Evolutionary conservation across 306 rosid species (phyloP).

Genomic region (Potentilla sterilis): DNA sequence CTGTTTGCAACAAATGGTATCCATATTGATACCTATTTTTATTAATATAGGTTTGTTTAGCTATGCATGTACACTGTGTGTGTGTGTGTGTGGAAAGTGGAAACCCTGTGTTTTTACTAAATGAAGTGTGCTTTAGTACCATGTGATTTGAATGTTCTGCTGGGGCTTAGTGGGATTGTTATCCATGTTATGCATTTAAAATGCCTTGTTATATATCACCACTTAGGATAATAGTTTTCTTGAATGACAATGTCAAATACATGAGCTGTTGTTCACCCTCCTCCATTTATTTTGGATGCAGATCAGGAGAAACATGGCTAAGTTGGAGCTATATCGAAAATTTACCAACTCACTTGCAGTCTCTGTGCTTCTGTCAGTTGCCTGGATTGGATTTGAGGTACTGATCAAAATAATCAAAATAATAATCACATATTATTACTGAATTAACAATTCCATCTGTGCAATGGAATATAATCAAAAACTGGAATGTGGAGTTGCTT

Average conservation of each 20-base stretch:
- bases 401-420: not conserved
- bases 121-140: not conserved
- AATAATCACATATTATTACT: not conserved
- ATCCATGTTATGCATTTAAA: not conserved
- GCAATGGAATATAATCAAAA: not conserved
- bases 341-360: slow-evolving; percentile 88
- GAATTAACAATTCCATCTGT: not conserved
- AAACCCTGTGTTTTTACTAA: not conserved
- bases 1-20: not conserved
- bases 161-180: not conserved
- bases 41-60: not conserved
- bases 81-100: not conserved
- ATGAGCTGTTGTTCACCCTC: slow-evolving; percentile 17
- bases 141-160: not conserved
- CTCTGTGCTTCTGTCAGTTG: slow-evolving; percentile 75
- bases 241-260: not conserved
- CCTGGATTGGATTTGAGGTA: slow-evolving; percentile 98
- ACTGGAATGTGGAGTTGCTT: not conserved
- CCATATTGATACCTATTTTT: not conserved
- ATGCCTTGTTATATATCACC: not conserved
- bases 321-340: slow-evolving; percentile 86
- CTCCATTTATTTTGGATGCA: slow-evolving; percentile 35
- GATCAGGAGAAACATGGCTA: slow-evolving; percentile 81
- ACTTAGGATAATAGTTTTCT: not conserved
- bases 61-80: not conserved